Conservation (phyloP, 2,329 filamentous ascomycete species). For the Chrysosphaeria jannelii region DNA sequence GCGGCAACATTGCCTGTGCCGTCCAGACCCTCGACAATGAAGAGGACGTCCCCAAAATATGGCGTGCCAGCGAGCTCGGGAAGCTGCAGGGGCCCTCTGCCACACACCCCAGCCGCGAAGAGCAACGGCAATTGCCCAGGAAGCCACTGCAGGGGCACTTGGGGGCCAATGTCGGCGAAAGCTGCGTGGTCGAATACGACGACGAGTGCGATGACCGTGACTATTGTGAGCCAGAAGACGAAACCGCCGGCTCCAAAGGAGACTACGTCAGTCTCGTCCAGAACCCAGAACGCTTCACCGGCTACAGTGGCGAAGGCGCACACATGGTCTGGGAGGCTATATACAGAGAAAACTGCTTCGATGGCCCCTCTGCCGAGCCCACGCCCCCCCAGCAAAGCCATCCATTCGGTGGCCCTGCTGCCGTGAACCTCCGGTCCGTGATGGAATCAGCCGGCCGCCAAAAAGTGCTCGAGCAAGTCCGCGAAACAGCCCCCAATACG, state of each 20-base stretch:
- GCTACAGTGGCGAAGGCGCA: constrained; percentile 60
- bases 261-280: constrained; percentile 87
- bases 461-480: constrained; percentile 27
- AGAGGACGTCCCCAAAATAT: constrained; percentile 71
- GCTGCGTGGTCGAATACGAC: constrained; percentile 88
- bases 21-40: constrained; percentile 90
- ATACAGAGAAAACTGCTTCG: constrained; percentile 92
- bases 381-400: too few species aligned
- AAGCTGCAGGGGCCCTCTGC: constrained; percentile 78
- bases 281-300: constrained; percentile 88
- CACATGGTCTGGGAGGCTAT: constrained; percentile 90
- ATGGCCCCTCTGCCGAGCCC: constrained; percentile 29
- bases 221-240: constrained; percentile 89
- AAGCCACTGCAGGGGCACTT: constrained; percentile 55
- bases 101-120: constrained; percentile 51
- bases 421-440: constrained; percentile 28
- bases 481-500: constrained; percentile 21
- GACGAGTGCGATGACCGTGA: constrained; percentile 92
- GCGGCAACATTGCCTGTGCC: constrained; percentile 86
- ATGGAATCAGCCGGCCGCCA: constrained; percentile 27
- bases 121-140: constrained; percentile 38
- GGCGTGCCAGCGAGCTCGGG: constrained; percentile 73
- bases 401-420: constrained; percentile 26
- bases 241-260: constrained; percentile 58
- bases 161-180: constrained; percentile 71